phyloP scores from a whole-genome alignment of 2,329 filamentous ascomycete genomes.

The Albifimbria verrucaria region DNA sequence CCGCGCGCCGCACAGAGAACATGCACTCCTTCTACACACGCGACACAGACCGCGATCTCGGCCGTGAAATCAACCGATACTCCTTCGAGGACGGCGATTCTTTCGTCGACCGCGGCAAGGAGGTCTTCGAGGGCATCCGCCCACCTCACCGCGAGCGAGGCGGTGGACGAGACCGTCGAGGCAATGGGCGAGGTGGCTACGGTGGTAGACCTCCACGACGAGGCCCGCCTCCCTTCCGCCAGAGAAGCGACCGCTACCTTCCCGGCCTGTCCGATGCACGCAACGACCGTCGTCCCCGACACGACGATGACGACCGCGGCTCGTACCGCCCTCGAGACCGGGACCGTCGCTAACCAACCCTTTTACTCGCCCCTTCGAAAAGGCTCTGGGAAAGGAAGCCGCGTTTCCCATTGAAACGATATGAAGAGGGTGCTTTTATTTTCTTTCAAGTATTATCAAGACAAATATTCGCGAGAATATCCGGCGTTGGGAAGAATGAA shows the following conservation, averaged over 20 bases:
- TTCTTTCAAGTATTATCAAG: not conserved
- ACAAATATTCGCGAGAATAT: not conserved
- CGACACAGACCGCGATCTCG: slow-evolving; percentile 37
- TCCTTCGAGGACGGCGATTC: slow-evolving; percentile 65
- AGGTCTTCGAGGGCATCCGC: slow-evolving; percentile 63
- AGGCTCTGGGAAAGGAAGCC: not conserved
- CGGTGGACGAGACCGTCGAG: slow-evolving; percentile 33
- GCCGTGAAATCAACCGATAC: slow-evolving; percentile 61
- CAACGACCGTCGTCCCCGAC: slow-evolving; percentile 17
- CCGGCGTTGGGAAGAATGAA: not conserved
- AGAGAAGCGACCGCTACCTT: slow-evolving; percentile 29
- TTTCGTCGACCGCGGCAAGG: slow-evolving; percentile 70
- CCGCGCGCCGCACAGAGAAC: slow-evolving; percentile 59
- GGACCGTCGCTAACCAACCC: slow-evolving; percentile 9
- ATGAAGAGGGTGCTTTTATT: not conserved
- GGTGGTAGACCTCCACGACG: slow-evolving; percentile 26
- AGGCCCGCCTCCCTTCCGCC: slow-evolving; percentile 17
- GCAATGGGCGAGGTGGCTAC: slow-evolving; percentile 24
- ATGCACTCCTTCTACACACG: slow-evolving; percentile 46
- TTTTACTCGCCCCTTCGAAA: not conserved
- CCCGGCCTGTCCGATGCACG: slow-evolving; percentile 20
- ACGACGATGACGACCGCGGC: slow-evolving; percentile 15
- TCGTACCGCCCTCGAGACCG: slow-evolving; percentile 5
- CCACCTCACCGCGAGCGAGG: slow-evolving; percentile 51
- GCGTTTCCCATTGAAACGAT: not conserved